Evolutionary conservation across 768 basidiomycete genomes (phyloP).

Genomic region (Boletellus ananas): DNA sequence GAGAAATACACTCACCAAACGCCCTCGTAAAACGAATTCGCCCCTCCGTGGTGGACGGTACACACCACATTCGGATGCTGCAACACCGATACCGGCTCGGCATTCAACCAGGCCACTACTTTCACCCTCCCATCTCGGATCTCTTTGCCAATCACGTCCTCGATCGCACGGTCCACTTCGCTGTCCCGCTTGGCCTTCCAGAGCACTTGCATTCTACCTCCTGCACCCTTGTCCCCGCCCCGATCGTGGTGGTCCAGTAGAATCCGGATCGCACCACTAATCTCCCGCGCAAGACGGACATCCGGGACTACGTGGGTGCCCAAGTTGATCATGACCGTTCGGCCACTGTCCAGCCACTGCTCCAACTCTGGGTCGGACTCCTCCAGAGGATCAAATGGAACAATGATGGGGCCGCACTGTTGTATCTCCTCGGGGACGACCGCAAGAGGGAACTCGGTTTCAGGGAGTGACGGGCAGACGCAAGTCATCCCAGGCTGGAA

Average conservation of each 20-base stretch:
- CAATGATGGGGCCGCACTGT: constrained; percentile 7
- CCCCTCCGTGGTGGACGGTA: constrained; percentile 3
- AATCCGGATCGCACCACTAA: constrained; percentile 6
- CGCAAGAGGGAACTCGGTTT: not conserved
- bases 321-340: constrained; percentile 11
- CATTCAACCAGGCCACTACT: constrained; percentile 9
- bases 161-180: not conserved
- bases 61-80: constrained; percentile 2
- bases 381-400: constrained; percentile 6
- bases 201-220: constrained; percentile 6
- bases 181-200: constrained; percentile 4
- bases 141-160: not conserved
- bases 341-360: constrained; percentile 9
- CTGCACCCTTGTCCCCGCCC: not conserved
- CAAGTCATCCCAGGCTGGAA: not conserved
- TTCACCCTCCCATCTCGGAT: constrained; percentile 8
- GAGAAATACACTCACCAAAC: not conserved
- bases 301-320: constrained; percentile 4
- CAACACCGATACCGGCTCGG: constrained; percentile 9
- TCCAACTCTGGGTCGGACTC: constrained; percentile 1
- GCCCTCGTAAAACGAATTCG: not conserved
- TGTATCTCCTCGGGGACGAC: constrained; percentile 8
- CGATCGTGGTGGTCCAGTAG: constrained; percentile 1
- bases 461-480: constrained; percentile 2
- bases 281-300: not conserved